Base-by-base conservation (phyloP, 1,139 yeast species). In the Meyerozyma guilliermondii region DNA sequence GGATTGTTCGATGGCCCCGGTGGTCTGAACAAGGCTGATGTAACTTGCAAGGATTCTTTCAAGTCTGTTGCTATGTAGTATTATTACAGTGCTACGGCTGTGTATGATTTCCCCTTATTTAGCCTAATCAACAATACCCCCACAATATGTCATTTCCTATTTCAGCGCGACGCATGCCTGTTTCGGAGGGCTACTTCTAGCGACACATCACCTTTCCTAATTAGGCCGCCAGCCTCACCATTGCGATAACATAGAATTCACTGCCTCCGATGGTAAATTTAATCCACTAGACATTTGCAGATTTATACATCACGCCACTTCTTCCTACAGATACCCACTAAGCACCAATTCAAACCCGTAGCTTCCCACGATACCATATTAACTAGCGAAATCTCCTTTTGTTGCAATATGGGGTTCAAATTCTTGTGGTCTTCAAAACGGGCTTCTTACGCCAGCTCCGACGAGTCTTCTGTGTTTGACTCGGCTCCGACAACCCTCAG, bases 381-480 rank as follows among this genome's bases (percentile, higher is more conserved):
- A 26, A 26, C 28, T 5, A 26, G 13, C 13, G 28, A n/a, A 10
- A 26, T n/a, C 5, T 26, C 2, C 13, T 13, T n/a, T 5, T 26
- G 28, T 26, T 26, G 28, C 28, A 26, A 4, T 4, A 33, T 33
- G 36, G 36, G 36, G 18, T 30, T 30, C 36, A 33, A 9, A 13
- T 14, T 17, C 14, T 33, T 33, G 26, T 20, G 36, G 23, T 18
- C 24, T 7, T 10, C n/a, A 10, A 33, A 20, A 13, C 23, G 36
- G 11, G 16, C 17, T 16, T 33, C 36, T 4, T 33, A 18, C 24
- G 11, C 36, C 36, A 33, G 36, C 26, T 33, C 43, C 16, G 50
- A 46, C 22, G 47, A 44, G 29, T 44, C 49, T 18, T 45, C 48
- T 7, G 45, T 47, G 20, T 47, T 47, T 40, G 50, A 47, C 30